Evolutionary conservation across 805 yeast species (phyloP).

Genomic region (Saccharomycopsis sp.): DNA sequence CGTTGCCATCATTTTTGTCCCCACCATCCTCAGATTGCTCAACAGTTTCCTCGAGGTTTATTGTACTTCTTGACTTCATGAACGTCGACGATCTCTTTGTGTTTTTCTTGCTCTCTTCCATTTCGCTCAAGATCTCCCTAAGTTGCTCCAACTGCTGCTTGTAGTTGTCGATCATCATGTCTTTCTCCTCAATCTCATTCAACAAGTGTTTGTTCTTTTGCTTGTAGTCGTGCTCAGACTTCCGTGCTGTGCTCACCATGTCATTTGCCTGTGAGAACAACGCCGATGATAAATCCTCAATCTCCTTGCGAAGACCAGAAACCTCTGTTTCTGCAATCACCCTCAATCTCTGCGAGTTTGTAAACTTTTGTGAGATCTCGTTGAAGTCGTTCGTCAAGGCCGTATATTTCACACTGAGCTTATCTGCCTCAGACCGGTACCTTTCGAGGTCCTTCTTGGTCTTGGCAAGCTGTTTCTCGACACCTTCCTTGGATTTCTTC

Average conservation of each 20-base stretch:
- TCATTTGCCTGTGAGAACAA: conserved; percentile 76
- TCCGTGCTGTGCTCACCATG: conserved; percentile 74
- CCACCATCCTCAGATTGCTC: too few relatives aligned
- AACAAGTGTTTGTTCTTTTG: conserved; percentile 47
- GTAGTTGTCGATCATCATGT: conserved; percentile 52
- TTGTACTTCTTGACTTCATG: too few relatives aligned
- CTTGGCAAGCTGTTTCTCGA: conserved; percentile 14
- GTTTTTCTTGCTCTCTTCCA: conserved; percentile 45
- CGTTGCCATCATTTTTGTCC: conserved; percentile 18
- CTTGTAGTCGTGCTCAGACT: conserved; percentile 52
- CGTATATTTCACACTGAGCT: conserved; percentile 11
- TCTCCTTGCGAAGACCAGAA: conserved; percentile 55
- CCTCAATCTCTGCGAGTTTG: conserved; percentile 18
- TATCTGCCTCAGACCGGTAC: conserved; percentile 13
- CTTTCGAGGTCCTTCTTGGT: conserved; percentile 18
- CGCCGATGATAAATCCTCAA: conserved; percentile 70
- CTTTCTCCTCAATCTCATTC: conserved; percentile 56
- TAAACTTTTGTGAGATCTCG: conserved; percentile 16
- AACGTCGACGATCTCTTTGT: too few relatives aligned
- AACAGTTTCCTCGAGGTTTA: too few relatives aligned
- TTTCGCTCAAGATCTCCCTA: conserved; percentile 46
- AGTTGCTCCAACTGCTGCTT: conserved; percentile 60
- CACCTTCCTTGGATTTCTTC: conserved; percentile 5
- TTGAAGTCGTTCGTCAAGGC: conserved; percentile 18
- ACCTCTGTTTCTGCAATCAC: conserved; percentile 48